phyloP scores from a whole-genome alignment of 768 basidiomycete species.

The Naganishia kalamii region DNA sequence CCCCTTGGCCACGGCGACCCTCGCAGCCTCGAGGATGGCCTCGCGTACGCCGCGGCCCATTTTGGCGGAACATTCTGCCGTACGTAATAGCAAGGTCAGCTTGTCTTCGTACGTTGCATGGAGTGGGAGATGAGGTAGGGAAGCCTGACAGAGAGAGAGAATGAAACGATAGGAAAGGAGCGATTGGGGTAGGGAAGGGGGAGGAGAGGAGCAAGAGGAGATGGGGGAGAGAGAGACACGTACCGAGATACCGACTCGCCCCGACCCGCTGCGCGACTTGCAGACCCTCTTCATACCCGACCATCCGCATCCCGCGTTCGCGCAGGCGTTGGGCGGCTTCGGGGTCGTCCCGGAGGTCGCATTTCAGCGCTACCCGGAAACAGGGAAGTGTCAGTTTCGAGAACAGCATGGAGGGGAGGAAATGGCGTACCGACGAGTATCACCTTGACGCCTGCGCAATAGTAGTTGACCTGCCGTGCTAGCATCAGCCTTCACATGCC shows the following conservation, averaged over 20 bases:
- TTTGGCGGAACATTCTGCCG: constrained; percentile 88
- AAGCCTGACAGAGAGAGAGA: too few relatives aligned
- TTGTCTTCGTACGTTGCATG: too few relatives aligned
- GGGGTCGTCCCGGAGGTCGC: constrained; percentile 83
- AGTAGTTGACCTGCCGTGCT: too few relatives aligned
- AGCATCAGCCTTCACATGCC: too few relatives aligned
- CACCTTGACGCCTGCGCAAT: constrained; percentile 93
- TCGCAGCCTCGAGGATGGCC: constrained; percentile 71
- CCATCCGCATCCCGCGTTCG: constrained; percentile 60
- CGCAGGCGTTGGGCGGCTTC: constrained; percentile 65
- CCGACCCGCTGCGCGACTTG: constrained; percentile 49
- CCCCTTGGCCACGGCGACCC: constrained; percentile 31
- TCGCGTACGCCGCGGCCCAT: constrained; percentile 91
- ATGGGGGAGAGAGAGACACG: constrained; percentile 33
- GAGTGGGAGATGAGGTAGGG: too few relatives aligned
- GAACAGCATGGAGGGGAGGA: not conserved
- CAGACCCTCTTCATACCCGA: constrained; percentile 89
- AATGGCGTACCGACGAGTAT: constrained; percentile 75
- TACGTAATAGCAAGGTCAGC: not conserved
- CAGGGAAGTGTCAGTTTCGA: not conserved
- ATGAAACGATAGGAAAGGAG: not conserved
- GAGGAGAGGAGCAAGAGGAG: not conserved
- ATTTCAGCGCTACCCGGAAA: constrained; percentile 68
- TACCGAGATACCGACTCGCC: constrained; percentile 78
- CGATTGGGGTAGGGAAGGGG: not conserved